Conservation (phyloP, 23 red algal species). For the Gracilaria caudata region DNA sequence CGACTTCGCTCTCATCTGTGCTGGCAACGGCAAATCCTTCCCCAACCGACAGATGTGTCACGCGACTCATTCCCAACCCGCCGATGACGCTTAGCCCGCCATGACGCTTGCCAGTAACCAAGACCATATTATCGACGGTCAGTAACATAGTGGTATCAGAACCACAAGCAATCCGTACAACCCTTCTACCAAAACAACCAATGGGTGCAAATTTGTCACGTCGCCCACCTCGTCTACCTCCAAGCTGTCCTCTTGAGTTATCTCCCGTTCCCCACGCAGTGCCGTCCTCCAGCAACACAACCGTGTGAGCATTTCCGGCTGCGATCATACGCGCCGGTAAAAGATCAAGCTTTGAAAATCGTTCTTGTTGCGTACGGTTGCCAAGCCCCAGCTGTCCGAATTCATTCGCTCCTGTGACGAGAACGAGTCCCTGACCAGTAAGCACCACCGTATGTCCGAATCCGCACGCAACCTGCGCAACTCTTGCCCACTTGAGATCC, state of each 20-base stretch:
- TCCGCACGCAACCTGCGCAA: constrained; percentile 65
- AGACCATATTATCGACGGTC: constrained; percentile 62
- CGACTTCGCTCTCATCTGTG: constrained; percentile 41
- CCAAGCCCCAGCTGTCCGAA: constrained; percentile 69
- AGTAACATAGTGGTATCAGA: constrained; percentile 58
- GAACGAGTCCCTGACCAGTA: constrained; percentile 49
- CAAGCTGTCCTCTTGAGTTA: constrained; percentile 69
- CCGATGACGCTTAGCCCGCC: constrained; percentile 61
- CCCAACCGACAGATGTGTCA: constrained; percentile 55
- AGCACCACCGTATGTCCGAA: constrained; percentile 67
- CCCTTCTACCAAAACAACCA: constrained; percentile 43
- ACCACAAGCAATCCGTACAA: constrained; percentile 56
- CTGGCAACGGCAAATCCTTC: constrained; percentile 61
- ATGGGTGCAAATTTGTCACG: constrained; percentile 34
- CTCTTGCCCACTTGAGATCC: constrained; percentile 9
- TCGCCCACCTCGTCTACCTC: constrained; percentile 34
- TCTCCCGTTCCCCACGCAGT: constrained; percentile 61
- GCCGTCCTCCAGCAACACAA: constrained; percentile 54
- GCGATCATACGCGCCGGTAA: constrained; percentile 33
- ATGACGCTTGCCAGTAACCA: constrained; percentile 59
- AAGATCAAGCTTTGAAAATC: neutral
- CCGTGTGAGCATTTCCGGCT: constrained; percentile 58
- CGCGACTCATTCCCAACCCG: constrained; percentile 30
- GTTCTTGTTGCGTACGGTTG: neutral
- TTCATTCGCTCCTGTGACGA: constrained; percentile 71